A percentile compares a stretch with the other conserved stretches of the same genome.
These are phyloP conservation scores for Pseudovirgaria hyperparasitica DNA, from an alignment of 2,329 filamentous ascomycete species.

Conservation along the genomic window DNA sequence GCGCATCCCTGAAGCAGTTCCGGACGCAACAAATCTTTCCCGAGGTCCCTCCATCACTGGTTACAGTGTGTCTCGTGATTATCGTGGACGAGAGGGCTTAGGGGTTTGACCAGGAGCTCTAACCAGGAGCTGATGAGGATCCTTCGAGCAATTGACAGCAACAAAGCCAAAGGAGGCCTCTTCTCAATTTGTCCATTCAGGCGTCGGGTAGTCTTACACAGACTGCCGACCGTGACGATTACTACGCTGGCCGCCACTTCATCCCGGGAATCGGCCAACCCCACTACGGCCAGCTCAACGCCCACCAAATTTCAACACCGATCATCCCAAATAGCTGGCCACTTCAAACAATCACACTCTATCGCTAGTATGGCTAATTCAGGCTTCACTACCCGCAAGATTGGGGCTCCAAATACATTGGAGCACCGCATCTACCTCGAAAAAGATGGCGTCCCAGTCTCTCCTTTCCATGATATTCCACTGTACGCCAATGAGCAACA, in stretches of 20 bases:
- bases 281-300: slow-evolving; percentile 12
- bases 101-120: too few relatives aligned
- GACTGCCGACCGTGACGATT: slow-evolving; percentile 22
- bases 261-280: slow-evolving; percentile 23
- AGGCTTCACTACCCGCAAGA: slow-evolving; percentile 73
- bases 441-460: slow-evolving; percentile 89
- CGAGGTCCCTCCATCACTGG: too few relatives aligned
- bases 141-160: too few relatives aligned
- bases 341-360: slow-evolving; percentile 16
- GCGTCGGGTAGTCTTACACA: slow-evolving; percentile 19
- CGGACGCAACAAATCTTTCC: too few relatives aligned
- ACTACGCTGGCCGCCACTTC: slow-evolving; percentile 24
- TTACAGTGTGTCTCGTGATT: too few relatives aligned
- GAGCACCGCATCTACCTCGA: slow-evolving; percentile 97
- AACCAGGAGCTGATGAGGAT: too few relatives aligned
- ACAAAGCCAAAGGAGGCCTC: too few relatives aligned
- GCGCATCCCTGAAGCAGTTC: too few relatives aligned
- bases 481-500: slow-evolving; percentile 95
- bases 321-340: slow-evolving; percentile 24
- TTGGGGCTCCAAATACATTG: slow-evolving; percentile 80
- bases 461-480: slow-evolving; percentile 96
- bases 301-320: slow-evolving; percentile 28
- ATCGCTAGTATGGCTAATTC: slow-evolving; percentile 26
- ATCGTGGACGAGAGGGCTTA: too few relatives aligned
- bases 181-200: slow-evolving; percentile 10